Base-by-base conservation (phyloP, 2,329 filamentous ascomycete genomes). In the Fusarium zealandicum region DNA sequence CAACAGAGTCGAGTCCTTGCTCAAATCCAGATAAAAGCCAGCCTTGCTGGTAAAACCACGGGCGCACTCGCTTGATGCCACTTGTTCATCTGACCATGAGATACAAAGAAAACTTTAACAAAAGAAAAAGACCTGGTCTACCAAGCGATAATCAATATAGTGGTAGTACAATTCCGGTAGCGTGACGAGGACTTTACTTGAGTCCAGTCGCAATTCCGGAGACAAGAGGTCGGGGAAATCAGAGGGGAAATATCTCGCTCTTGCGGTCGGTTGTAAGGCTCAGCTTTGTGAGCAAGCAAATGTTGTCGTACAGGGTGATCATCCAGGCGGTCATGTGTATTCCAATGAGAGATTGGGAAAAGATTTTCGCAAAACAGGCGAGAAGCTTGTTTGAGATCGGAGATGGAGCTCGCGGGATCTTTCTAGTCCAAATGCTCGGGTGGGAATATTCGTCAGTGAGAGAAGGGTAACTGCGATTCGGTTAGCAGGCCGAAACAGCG, bases 341-440 rank as follows among this genome's bases (percentile, higher is more conserved):
- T 61, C 45, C 58, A 61, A 62, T 36, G 28, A 30, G 45, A 20
- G 16, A 47, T 45, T 61, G 38, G 36, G 17, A 25, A 37, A 25
- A 43, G 25, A 25, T n/a, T 59, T 31, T 38, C 35, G 36, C 39
- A 30, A 36, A 45, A 45, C 22, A 35, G 35, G 22, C 32, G 30
- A 43, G 35, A 38, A 50, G 43, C 37, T 41, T 43, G 36, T 50
- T n/a, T 42, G 27, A 39, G 44, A 36, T 45, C n/a, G 30, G 7
- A 36, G 18, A 31, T 14, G n/a, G 17, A 58, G 33, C 16, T 12
- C 31, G 18, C 22, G 6, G 28, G 17, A 20, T 55, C 36, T 14
- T 46, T 22, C 25, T 31, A 39, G 38, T 32, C 45, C 38, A 55
- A 39, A 38, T 33, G 35, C 35, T 22, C 32, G 30, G 22, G 18